Conservation (phyloP, 345 rosid species). For the Citrus australasica region DNA sequence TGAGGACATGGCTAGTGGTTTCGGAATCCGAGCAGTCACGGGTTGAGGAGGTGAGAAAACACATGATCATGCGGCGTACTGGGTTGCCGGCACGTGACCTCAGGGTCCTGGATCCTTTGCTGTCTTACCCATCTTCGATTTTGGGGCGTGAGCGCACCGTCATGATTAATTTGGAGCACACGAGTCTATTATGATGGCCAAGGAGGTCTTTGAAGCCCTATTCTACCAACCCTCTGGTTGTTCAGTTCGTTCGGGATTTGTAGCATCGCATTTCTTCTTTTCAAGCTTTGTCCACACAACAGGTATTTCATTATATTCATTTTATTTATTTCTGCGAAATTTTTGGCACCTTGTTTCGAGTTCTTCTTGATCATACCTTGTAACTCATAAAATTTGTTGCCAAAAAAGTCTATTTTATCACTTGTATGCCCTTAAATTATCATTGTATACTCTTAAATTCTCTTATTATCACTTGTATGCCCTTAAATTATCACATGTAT, state of each 20-base stretch:
- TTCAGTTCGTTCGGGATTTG: conserved; percentile 38
- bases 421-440: too few relatives aligned
- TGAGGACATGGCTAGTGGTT: conserved; percentile 38
- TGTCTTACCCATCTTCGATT: conserved; percentile 51
- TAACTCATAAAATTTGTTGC: too few relatives aligned
- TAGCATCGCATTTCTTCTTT: conserved; percentile 23
- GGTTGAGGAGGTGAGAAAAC: conserved; percentile 39
- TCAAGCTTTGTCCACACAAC: neutral
- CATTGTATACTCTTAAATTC: too few relatives aligned
- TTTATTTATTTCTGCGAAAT: neutral
- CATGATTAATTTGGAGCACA: conserved; percentile 47
- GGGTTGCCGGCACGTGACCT: conserved; percentile 52
- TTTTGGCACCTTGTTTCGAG: neutral
- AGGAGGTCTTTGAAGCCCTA: conserved; percentile 40
- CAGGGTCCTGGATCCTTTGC: conserved; percentile 45
- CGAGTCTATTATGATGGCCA: conserved; percentile 46
- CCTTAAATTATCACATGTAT: too few relatives aligned
- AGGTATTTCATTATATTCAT: neutral
- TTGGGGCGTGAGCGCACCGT: conserved; percentile 47
- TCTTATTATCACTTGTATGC: too few relatives aligned
- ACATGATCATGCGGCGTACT: conserved; percentile 46
- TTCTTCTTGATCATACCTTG: neutral
- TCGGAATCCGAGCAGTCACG: conserved; percentile 27
- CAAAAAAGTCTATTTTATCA: too few relatives aligned
- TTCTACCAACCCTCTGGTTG: conserved; percentile 35